Evolutionary conservation across 768 basidiomycete species (phyloP).

Genomic region (Crucibulum laeve): DNA sequence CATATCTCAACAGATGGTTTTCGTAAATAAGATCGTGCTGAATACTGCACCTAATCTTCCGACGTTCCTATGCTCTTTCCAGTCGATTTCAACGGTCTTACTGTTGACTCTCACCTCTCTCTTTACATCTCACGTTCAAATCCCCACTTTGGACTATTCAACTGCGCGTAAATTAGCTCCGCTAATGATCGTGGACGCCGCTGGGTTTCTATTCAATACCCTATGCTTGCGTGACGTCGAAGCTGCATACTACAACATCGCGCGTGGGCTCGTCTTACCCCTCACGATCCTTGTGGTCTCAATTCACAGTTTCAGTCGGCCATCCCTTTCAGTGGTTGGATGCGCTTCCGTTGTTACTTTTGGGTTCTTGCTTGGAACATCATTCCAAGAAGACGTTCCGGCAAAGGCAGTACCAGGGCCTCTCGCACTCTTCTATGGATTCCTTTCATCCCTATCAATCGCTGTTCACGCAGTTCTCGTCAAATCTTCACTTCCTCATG

Average conservation of each 20-base stretch:
- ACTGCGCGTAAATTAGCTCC: constrained; percentile 17
- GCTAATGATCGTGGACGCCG: constrained; percentile 31
- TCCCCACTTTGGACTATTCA: constrained; percentile 13
- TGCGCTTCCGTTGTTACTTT: constrained; percentile 69
- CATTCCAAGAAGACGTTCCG: constrained; percentile 26
- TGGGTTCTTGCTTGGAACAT: constrained; percentile 67
- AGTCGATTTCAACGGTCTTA: constrained; percentile 21
- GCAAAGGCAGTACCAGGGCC: constrained; percentile 42
- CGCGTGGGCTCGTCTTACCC: constrained; percentile 74
- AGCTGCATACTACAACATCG: constrained; percentile 65
- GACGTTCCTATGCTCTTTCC: constrained; percentile 23
- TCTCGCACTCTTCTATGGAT: constrained; percentile 67
- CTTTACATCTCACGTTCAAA: constrained; percentile 12
- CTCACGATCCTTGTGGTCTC: constrained; percentile 72
- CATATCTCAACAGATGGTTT: constrained; percentile 55
- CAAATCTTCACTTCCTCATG: constrained; percentile 65
- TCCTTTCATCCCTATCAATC: constrained; percentile 64
- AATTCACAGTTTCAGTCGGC: constrained; percentile 52
- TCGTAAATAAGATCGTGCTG: constrained; percentile 44
- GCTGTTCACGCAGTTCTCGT: constrained; percentile 81
- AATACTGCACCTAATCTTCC: constrained; percentile 24
- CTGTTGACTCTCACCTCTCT: constrained; percentile 6
- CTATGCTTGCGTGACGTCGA: constrained; percentile 48
- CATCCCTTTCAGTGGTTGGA: constrained; percentile 53
- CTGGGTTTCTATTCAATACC: constrained; percentile 25